A percentile compares a stretch with the other conserved stretches of the same genome.
phyloP scores from a whole-genome alignment of 129 eudicot species.

The Silybum marianum region DNA sequence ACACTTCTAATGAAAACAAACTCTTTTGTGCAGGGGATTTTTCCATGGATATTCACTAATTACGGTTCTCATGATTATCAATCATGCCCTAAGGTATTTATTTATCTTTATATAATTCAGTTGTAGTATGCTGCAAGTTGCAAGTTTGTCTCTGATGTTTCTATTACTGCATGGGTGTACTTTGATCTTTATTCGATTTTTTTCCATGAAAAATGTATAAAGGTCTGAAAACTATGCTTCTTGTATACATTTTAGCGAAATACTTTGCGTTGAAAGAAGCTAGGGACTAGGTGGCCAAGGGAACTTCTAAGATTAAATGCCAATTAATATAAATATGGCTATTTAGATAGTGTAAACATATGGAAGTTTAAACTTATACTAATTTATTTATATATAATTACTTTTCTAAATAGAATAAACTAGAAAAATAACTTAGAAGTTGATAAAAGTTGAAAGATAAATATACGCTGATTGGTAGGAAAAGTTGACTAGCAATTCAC shows the following conservation, averaged over 20 bases:
- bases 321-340: neutral
- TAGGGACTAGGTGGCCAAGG: neutral
- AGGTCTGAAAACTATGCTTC: neutral
- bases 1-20: too few relatives aligned
- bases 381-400: too few relatives aligned
- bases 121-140: slow-evolving; percentile 19
- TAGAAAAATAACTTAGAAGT: neutral
- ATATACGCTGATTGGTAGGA: neutral
- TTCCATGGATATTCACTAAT: slow-evolving; percentile 93
- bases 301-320: slow-evolving; percentile 3
- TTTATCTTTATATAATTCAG: slow-evolving; percentile 11
- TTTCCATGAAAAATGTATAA: neutral
- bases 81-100: slow-evolving; percentile 88
- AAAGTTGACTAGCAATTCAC: neutral
- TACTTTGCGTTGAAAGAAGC: neutral
- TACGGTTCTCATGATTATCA: slow-evolving; percentile 92
- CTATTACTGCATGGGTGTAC: slow-evolving; percentile 7
- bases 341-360: neutral
- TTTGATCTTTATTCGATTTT: neutral
- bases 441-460: neutral
- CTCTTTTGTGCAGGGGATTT: slow-evolving; percentile 98
- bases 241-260: slow-evolving; percentile 1
- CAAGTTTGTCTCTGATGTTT: slow-evolving; percentile 19
- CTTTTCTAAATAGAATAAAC: neutral
- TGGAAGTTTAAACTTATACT: neutral